A percentile compares a stretch with the other conserved stretches of the same genome.
Evolutionary conservation across 2,329 filamentous ascomycete genomes (phyloP).

Genomic region (Diaporthe citri): DNA sequence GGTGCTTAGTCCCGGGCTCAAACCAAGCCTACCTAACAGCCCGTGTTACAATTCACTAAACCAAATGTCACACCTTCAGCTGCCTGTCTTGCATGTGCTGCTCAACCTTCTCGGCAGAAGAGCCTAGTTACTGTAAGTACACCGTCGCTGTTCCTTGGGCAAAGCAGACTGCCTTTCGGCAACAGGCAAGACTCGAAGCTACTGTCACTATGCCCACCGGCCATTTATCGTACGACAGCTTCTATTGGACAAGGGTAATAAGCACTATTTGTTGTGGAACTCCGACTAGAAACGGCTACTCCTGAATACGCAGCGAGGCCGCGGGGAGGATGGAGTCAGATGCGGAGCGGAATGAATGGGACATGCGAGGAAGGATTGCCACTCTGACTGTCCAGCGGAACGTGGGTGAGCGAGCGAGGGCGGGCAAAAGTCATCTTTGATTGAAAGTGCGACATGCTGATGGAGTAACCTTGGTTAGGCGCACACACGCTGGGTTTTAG

Average conservation of each 20-base stretch:
- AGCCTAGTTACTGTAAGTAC: neutral
- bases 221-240: neutral
- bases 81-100: constrained; percentile 36
- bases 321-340: constrained; percentile 20
- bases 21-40: constrained; percentile 11
- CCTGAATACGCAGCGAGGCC: neutral
- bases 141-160: neutral
- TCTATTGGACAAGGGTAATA: constrained; percentile 16
- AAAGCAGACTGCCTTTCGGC: constrained; percentile 2
- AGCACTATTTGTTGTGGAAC: constrained; percentile 26
- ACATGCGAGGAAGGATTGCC: constrained; percentile 11
- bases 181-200: neutral
- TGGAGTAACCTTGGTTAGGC: constrained; percentile 9
- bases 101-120: constrained; percentile 18
- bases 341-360: constrained; percentile 9
- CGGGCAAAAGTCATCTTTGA: constrained; percentile 27
- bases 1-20: constrained; percentile 23
- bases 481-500: constrained; percentile 7
- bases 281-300: constrained; percentile 8
- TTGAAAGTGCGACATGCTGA: constrained; percentile 23
- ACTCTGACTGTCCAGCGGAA: constrained; percentile 1
- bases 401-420: neutral
- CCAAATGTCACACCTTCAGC: constrained; percentile 31
- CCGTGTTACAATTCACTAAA: constrained; percentile 32
- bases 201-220: neutral